These are phyloP conservation scores for Pseudogymnoascus sp. DNA, from an alignment of 2,329 filamentous ascomycete species.

Conservation along the genomic window DNA sequence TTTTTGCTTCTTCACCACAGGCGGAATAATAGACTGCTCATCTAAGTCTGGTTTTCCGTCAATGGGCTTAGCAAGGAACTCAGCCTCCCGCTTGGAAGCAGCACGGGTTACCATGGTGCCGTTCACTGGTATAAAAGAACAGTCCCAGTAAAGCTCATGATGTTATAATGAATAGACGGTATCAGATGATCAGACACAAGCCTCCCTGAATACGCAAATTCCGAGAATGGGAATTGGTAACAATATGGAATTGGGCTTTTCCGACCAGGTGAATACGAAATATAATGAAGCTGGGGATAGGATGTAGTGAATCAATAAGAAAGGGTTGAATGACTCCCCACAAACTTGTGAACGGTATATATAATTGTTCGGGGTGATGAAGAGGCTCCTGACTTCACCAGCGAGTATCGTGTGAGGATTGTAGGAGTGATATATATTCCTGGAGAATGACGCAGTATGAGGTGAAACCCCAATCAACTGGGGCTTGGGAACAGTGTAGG, in stretches of 20 bases:
- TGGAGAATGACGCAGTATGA: not conserved
- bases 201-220: not conserved
- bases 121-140: not conserved
- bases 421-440: not conserved
- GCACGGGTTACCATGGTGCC: constrained; percentile 13
- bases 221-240: not conserved
- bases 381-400: not conserved
- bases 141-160: not conserved
- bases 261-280: not conserved
- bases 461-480: not conserved
- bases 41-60: not conserved
- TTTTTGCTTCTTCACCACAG: constrained; percentile 14
- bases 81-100: constrained; percentile 11
- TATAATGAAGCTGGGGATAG: not conserved
- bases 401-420: not conserved
- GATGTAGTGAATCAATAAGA: not conserved
- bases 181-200: not conserved
- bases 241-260: not conserved
- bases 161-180: not conserved
- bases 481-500: not conserved
- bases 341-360: not conserved
- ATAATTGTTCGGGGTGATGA: not conserved
- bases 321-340: not conserved
- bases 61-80: constrained; percentile 2
- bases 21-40: not conserved